Evolutionary conservation across 2,329 filamentous ascomycete genomes (phyloP).

Genomic region (Trichoderma koningii): DNA sequence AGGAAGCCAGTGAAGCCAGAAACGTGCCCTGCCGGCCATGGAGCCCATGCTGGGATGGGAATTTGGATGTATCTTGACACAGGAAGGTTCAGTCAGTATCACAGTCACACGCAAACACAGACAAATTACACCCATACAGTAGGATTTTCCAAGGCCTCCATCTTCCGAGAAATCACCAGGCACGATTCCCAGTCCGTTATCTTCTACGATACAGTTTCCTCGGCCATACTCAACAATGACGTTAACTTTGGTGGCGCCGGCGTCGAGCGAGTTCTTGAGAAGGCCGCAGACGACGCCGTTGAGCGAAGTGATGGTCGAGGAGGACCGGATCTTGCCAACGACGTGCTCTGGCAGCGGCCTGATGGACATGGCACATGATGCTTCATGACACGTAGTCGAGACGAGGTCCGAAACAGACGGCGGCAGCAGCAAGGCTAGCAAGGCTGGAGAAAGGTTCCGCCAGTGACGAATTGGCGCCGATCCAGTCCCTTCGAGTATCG

Average conservation of each 20-base stretch:
- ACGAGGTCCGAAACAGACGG: background rate
- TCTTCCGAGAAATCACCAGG: constrained; percentile 69
- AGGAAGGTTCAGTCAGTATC: constrained; percentile 21
- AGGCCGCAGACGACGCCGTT: constrained; percentile 71
- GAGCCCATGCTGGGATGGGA: constrained; percentile 45
- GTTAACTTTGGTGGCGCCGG: constrained; percentile 66
- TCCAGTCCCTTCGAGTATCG: constrained; percentile 4
- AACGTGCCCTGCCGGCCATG: constrained; percentile 76
- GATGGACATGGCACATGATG: constrained; percentile 58
- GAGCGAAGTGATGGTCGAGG: constrained; percentile 74
- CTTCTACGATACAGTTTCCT: constrained; percentile 78
- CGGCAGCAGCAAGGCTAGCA: background rate
- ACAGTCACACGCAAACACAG: background rate
- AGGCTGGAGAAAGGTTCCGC: background rate
- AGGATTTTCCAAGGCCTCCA: constrained; percentile 71
- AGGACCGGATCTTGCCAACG: constrained; percentile 80
- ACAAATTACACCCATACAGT: constrained; percentile 61
- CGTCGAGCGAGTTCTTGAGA: constrained; percentile 83
- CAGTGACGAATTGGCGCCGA: constrained; percentile 6
- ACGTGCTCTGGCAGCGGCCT: constrained; percentile 69
- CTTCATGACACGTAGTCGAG: constrained; percentile 29
- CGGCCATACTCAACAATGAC: constrained; percentile 73
- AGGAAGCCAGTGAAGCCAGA: constrained; percentile 70
- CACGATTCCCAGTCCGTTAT: constrained; percentile 78
- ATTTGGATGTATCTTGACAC: constrained; percentile 75